Evolutionary conservation across 2,329 filamentous ascomycete species (phyloP).

Genomic region (Aspergillus ochraceoroseus): DNA sequence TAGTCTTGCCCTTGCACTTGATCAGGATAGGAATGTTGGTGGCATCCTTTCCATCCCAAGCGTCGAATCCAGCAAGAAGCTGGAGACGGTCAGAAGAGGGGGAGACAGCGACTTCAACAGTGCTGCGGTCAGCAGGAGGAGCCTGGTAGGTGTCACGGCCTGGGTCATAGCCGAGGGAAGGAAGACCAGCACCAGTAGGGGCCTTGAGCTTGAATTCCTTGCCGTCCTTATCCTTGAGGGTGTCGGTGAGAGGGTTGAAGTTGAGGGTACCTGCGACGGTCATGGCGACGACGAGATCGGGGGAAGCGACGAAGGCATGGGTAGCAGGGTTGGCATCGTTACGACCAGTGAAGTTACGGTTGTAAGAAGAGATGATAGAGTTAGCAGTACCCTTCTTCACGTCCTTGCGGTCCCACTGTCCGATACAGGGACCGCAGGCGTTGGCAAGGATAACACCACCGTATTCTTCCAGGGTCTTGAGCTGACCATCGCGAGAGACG

Average conservation of each 20-base stretch:
- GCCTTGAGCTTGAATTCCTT: conserved; percentile 87
- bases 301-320: conserved; percentile 87
- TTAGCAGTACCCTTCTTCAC: conserved; percentile 94
- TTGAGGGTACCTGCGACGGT: conserved; percentile 75
- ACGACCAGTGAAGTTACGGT: conserved; percentile 98
- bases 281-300: conserved; percentile 82
- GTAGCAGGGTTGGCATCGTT: conserved; percentile 95
- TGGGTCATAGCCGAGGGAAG: conserved; percentile 76
- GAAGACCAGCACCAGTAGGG: conserved; percentile 77
- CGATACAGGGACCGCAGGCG: conserved; percentile 87
- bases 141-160: conserved; percentile 94
- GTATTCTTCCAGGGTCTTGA: conserved; percentile 93
- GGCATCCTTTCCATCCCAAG: conserved; percentile 92
- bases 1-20: conserved; percentile 95
- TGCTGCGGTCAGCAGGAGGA: conserved; percentile 70
- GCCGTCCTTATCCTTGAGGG: conserved; percentile 88
- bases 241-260: conserved; percentile 95
- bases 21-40: conserved; percentile 82
- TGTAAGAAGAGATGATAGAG: conserved; percentile 98
- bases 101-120: conserved; percentile 74
- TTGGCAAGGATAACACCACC: conserved; percentile 93
- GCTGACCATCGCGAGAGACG: conserved; percentile 82
- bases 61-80: conserved; percentile 74
- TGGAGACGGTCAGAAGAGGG: conserved; percentile 92
- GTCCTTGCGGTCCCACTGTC: conserved; percentile 90